Evolutionary conservation across 2,329 filamentous ascomycete species (phyloP).

Genomic region (Talaromyces atroroseus): DNA sequence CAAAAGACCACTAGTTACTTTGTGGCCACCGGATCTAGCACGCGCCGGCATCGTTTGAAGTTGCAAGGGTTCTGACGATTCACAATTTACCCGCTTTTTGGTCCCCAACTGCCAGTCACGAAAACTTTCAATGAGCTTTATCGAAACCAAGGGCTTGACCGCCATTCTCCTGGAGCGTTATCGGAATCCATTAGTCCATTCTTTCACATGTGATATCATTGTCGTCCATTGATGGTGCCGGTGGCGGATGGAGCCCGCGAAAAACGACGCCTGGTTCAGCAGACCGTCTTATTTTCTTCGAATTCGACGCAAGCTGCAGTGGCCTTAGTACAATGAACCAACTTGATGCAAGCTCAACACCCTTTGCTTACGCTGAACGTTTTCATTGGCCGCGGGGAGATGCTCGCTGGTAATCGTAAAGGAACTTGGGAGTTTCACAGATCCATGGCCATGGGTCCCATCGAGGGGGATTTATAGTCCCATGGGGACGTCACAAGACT

Average conservation of each 20-base stretch:
- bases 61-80: conserved; percentile 12
- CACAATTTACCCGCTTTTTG: conserved; percentile 12
- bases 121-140: conserved; percentile 4
- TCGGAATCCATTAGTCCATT: background rate
- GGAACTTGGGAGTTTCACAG: conserved; percentile 4
- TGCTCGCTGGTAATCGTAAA: background rate
- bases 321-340: conserved; percentile 1
- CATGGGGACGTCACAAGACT: conserved; percentile 14
- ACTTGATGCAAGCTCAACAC: conserved; percentile 8
- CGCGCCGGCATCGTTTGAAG: background rate
- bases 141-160: conserved; percentile 9
- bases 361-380: background rate
- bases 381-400: conserved; percentile 3
- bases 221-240: background rate
- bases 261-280: background rate
- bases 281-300: background rate
- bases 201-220: conserved; percentile 12
- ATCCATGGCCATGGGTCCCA: background rate
- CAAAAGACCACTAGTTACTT: background rate
- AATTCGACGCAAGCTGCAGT: conserved; percentile 5
- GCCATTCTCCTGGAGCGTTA: conserved; percentile 9
- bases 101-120: conserved; percentile 1
- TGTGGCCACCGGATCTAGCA: conserved; percentile 9
- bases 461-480: conserved; percentile 14
- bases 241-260: background rate